Percentiles rank a stretch among this genome's conserved stretches.
These are phyloP conservation scores for Candida nemodendra DNA, from an alignment of 805 yeast species.

Conservation along the genomic window DNA sequence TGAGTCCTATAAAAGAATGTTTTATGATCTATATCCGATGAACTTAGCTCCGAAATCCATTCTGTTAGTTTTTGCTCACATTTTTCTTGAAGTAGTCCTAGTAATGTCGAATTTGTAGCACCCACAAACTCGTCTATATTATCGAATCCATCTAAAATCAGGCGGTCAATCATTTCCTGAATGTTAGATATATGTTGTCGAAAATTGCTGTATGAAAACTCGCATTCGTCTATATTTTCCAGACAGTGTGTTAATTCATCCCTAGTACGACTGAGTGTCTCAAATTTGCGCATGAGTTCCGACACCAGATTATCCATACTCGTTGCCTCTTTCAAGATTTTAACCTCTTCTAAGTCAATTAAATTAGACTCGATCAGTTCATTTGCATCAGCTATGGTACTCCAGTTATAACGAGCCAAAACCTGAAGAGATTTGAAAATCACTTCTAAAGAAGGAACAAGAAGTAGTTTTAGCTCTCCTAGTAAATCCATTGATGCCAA, in stretches of 20 bases:
- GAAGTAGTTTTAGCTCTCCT: conserved; percentile 40
- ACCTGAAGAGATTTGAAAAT: conserved; percentile 35
- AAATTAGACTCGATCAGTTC: conserved; percentile 40
- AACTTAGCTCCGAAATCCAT: conserved; percentile 10
- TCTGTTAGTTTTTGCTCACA: conserved; percentile 4
- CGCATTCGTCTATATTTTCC: conserved; percentile 27
- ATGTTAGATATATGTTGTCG: conserved; percentile 22
- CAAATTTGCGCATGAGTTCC: conserved; percentile 31
- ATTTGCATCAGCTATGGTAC: conserved; percentile 44
- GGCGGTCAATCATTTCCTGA: conserved; percentile 36
- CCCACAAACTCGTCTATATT: conserved; percentile 34
- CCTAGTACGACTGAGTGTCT: conserved; percentile 31
- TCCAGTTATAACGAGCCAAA: conserved; percentile 52
- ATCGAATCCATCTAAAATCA: conserved; percentile 37
- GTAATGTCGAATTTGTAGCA: conserved; percentile 34
- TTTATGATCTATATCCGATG: conserved; percentile 30
- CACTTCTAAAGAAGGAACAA: conserved; percentile 25
- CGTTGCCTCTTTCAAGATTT: conserved; percentile 30
- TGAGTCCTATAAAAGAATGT: conserved; percentile 39
- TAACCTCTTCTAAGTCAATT: conserved; percentile 28
- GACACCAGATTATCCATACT: conserved; percentile 33
- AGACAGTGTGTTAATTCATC: conserved; percentile 22
- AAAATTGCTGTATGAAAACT: conserved; percentile 24
- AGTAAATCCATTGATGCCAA: conserved; percentile 25
- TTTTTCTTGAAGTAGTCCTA: conserved; percentile 22